These are phyloP conservation scores for Aspergillus intermedius DNA, from an alignment of 2,329 filamentous ascomycete species.

Conservation along the genomic window DNA sequence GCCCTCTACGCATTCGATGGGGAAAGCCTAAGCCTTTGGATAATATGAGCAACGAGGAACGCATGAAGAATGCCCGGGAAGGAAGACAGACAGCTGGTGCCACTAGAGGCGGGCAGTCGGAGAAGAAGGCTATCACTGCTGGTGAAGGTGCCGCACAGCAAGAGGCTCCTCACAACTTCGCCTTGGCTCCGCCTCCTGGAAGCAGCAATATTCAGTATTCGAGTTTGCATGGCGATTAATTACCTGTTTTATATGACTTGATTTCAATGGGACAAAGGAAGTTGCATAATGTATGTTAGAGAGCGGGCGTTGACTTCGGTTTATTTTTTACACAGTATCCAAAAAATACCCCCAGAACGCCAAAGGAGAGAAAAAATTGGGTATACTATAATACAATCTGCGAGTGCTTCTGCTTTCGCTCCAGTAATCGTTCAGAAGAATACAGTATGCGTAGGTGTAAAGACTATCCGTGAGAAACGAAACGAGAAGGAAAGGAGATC, in stretches of 20 bases:
- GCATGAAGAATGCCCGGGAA: slow-evolving; percentile 72
- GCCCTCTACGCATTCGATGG: slow-evolving; percentile 85
- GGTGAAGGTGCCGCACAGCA: slow-evolving; percentile 39
- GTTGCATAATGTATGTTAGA: slow-evolving; percentile 21
- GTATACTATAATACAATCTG: slow-evolving; percentile 34
- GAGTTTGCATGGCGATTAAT: slow-evolving; percentile 73
- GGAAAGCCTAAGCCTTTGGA: slow-evolving; percentile 87
- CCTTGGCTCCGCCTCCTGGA: slow-evolving; percentile 72
- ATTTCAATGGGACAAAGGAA: slow-evolving; percentile 18
- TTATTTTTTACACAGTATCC: slow-evolving; percentile 21
- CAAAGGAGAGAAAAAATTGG: slow-evolving; percentile 27
- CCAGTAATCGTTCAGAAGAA: slow-evolving; percentile 2
- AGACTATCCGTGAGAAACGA: neutral
- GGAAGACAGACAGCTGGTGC: slow-evolving; percentile 56
- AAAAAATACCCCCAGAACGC: slow-evolving; percentile 29
- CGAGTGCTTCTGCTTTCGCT: neutral
- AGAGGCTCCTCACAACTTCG: slow-evolving; percentile 29
- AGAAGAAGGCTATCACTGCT: slow-evolving; percentile 26
- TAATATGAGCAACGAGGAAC: slow-evolving; percentile 80
- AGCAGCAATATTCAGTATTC: slow-evolving; percentile 73
- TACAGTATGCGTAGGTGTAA: neutral
- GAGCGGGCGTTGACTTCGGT: slow-evolving; percentile 29
- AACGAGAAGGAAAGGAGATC: no score
- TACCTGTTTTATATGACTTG: slow-evolving; percentile 2
- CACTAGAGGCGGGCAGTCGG: slow-evolving; percentile 35